Base-by-base conservation (phyloP, 768 basidiomycete genomes). In the Amylocystis lapponica region DNA sequence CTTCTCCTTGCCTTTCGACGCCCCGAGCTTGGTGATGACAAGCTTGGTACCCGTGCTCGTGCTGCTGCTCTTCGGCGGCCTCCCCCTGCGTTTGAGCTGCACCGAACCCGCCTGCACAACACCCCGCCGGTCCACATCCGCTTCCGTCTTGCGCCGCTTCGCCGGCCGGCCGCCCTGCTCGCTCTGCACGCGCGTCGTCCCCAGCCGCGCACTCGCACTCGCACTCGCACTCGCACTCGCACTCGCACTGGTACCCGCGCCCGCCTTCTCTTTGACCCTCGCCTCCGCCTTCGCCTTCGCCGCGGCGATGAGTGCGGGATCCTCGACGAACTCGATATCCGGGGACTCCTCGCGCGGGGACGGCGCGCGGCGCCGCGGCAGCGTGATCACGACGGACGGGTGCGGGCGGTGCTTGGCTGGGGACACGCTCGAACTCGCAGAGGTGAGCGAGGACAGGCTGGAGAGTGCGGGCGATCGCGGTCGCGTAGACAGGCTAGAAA, bases 81-180 rank as follows among this genome's bases (percentile, higher is more conserved):
- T 37, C 17, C 20, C 36, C 20, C 17, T 6, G 20, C n/a, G n/a
- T n/a, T n/a, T n/a, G n/a, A n/a, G n/a, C n/a, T n/a, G n/a, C n/a
- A n/a, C 13, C 3, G 35, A 17, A 12, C 35, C 34, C 23, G 5
- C 23, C 22, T 12, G 5, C 22, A 19, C 34, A 8, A 19, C 3
- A 26, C 14, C 14, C 30, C 22, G 23, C 36, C 22, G 13, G 14
- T 26, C 5, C 26, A 20, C n/a, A 25, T 39, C 30, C 1, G 31
- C 44, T 1, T 26, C 12, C 6, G 46, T 52, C 42, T 52, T 52
- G 20, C 51, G 51, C 27, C 51, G 39, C 41, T 52, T 52, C 10
- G 32, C 43, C 3, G 46, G 37, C 3, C 34, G 47, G 8, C 19
- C 38, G 5, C 14, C 6, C 2, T 11, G 40, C 17, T 11, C 17